These are phyloP conservation scores for Diaporthe caulivora DNA, from an alignment of 2,329 filamentous ascomycete species.

Conservation along the genomic window DNA sequence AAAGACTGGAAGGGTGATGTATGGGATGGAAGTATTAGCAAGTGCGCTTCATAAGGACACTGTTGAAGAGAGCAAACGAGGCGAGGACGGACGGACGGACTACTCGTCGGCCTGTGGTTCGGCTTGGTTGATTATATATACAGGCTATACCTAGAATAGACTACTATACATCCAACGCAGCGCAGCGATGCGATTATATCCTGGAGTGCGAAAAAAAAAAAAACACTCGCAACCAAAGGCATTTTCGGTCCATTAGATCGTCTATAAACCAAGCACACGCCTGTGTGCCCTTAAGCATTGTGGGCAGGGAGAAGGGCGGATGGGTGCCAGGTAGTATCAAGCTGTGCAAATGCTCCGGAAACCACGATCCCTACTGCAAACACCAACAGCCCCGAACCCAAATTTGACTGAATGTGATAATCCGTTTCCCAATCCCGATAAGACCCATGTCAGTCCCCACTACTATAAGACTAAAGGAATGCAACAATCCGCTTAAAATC, in stretches of 20 bases:
- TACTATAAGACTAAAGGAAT: background rate
- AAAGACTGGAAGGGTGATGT: background rate
- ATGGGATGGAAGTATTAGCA: background rate
- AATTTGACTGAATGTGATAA: background rate
- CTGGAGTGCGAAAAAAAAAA: background rate
- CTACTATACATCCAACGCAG: slow-evolving; percentile 10
- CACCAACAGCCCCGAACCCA: slow-evolving; percentile 3
- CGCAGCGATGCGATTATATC: slow-evolving; percentile 4
- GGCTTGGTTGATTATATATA: slow-evolving; percentile 8
- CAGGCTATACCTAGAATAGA: slow-evolving; percentile 2
- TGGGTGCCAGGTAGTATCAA: background rate
- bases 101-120: background rate
- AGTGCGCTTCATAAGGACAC: too few relatives aligned
- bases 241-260: slow-evolving; percentile 22
- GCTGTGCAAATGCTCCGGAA: background rate
- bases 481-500: background rate
- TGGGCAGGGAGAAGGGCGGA: background rate
- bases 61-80: background rate
- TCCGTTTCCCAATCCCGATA: background rate
- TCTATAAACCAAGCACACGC: slow-evolving; percentile 18
- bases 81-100: background rate
- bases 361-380: background rate
- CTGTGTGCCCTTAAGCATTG: background rate
- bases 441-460: background rate
- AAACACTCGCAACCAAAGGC: background rate